These are phyloP conservation scores for Sonneratia alba DNA, from an alignment of 345 rosid species.

Conservation along the genomic window DNA sequence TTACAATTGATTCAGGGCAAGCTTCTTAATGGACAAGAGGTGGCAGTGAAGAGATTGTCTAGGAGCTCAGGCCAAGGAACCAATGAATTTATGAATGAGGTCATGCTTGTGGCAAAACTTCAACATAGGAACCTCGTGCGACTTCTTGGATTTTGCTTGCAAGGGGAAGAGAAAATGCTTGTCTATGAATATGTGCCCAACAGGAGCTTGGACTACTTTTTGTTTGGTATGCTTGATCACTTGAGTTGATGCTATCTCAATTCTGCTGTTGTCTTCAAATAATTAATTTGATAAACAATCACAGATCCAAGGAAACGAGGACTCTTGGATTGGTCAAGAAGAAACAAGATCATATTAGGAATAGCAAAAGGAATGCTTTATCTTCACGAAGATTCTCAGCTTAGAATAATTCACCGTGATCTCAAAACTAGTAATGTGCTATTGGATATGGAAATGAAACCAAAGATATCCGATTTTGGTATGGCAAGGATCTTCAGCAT, in stretches of 20 bases:
- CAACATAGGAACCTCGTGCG: constrained; percentile 31
- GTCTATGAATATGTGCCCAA: constrained; percentile 26
- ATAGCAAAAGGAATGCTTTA: constrained; percentile 16
- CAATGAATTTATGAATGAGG: constrained; percentile 27
- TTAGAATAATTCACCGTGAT: constrained; percentile 19
- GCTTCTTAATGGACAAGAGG: constrained; percentile 12
- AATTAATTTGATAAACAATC: background rate
- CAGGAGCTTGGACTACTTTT: constrained; percentile 21
- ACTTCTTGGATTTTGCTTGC: constrained; percentile 22
- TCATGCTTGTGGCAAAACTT: constrained; percentile 24
- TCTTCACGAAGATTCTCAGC: constrained; percentile 18
- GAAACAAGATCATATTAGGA: constrained; percentile 13
- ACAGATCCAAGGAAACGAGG: constrained; percentile 2
- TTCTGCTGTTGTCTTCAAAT: background rate
- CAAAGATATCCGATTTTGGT: constrained; percentile 27
- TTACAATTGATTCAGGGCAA: background rate
- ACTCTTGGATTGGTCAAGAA: constrained; percentile 15
- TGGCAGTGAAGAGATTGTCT: constrained; percentile 32
- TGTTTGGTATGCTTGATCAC: constrained; percentile 9
- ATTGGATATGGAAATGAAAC: constrained; percentile 12
- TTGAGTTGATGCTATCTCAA: background rate
- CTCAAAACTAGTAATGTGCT: constrained; percentile 20
- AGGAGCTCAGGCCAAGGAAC: constrained; percentile 21
- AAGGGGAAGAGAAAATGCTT: constrained; percentile 14
- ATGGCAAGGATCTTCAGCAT: constrained; percentile 13